Base-by-base conservation (phyloP, 176 grass and related monocot genomes). In the Eleusine indica region DNA sequence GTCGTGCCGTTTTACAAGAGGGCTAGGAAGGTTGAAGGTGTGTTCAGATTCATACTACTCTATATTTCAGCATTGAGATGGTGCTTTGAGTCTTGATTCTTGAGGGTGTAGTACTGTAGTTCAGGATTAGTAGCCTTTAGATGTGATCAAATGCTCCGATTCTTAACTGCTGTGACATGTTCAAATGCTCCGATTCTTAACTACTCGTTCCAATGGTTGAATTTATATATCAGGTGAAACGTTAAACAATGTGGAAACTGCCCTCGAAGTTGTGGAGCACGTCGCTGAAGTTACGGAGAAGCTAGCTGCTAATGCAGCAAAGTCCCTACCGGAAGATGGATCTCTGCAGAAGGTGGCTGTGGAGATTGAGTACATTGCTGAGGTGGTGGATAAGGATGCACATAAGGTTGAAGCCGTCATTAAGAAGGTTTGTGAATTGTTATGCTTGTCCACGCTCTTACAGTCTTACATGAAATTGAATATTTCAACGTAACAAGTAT, bases 361-460 rank as follows among this genome's bases (percentile, higher is more conserved):
- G 81, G 89, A 91, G 71, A 61, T 96, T 42, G 88, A 93, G 62
- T 70, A 83, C 80, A 91, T 99, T 84, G 88, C 93, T 75, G 89
- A 89, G 43, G 73, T 78, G 48, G 81, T 99, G 58, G 88, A 96
- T 62, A 87, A 88, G 56, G 93, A 94, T 84, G 93, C 91, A 35
- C 88, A 89, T 28, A 82, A 86, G 80, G 88, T 89, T 79, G 91
- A 99, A 86, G 74, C 75, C 35, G 35, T 94, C 74, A 73, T 99
- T 72, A 72, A 86, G 40, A 99, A 94, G 97, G 97, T 99, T 15
- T 9, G 76, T 49, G 42, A 44, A 96, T 11, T 9, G 76, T 48
- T 25, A 15, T 70, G 48, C 8, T 17, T 61, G 3, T 63, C 56
- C 32, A 4, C 69, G 16, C 13, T 53, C 70, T 56, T 88, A 41